Evolutionary conservation across 2,329 filamentous ascomycete species (phyloP), one percentile per base, ranked within the genome.

Genomic region (Aspergillus sojae): DNA sequence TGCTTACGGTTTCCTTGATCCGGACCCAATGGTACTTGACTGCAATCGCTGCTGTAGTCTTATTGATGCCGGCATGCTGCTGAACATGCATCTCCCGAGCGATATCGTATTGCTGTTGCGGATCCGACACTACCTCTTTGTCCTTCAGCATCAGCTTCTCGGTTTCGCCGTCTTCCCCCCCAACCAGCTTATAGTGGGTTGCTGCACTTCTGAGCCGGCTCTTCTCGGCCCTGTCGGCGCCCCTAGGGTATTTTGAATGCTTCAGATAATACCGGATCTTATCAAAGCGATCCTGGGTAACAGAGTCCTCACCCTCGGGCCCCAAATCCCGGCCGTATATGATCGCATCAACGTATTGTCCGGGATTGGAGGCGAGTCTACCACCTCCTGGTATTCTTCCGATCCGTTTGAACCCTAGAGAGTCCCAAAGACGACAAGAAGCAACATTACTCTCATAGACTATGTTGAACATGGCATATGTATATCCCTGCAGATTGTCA

Each of bases 241-340:
- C 94, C 72, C 90, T 89, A 64, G 95, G 95, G 78, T 99, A 98
- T 78, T 94, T 93, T 74, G 90, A 91, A 78, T 94, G 93, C 80
- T 96, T 96, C 75, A 98, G 88, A 80, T 98, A 98, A 83, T 92
- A 98, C 74, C 94, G 91, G 77, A 98, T 98, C 84, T 97, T 97
- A 84, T 97, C 94, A 83, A 98, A 98, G 71, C 95, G 92, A 82
- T 97, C 94, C 83, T 97, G 94, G 78, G 91, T 94, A 72, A 94
- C 90, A 76, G 92, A 89, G 77, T 95, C 92, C 75, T 95, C 92
- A 71, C 86, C 86, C 72, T 92, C 90, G 43, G 82, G 79, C 66
- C 81, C 84, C 28, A 85, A 74, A 62, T 88, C 86, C 28, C 87
- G 81, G 6, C 93, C 93, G 79, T 91, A 92, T 66, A 92, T 91